Evolutionary conservation across 805 yeast genomes (phyloP).

Genomic region (Yamadazyma olivae): DNA sequence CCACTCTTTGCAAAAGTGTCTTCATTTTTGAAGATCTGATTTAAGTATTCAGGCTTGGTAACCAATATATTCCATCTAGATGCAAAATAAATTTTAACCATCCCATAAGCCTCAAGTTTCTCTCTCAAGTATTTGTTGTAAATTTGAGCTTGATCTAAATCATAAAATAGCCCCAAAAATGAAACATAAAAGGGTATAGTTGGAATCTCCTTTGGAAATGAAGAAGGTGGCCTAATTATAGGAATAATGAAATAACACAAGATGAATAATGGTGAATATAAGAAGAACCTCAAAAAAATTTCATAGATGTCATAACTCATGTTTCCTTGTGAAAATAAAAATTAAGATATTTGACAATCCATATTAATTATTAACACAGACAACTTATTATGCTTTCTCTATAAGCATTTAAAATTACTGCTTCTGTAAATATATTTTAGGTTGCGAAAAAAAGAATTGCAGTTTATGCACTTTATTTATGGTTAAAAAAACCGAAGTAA

Average conservation of each 20-base stretch:
- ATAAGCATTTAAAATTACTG: too few species aligned
- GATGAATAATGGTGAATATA: conserved; percentile 1
- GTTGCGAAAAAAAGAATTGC: too few species aligned
- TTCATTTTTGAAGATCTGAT: conserved; percentile 47
- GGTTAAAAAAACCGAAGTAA: too few species aligned
- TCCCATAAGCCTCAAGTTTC: conserved; percentile 50
- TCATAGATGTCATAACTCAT: too few species aligned
- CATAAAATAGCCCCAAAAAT: conserved; percentile 42
- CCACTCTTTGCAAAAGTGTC: conserved; percentile 56
- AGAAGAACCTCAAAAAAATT: too few species aligned
- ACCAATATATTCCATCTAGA: conserved; percentile 60
- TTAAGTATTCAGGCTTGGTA: conserved; percentile 44
- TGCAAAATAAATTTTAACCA: conserved; percentile 58
- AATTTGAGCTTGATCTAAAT: conserved; percentile 48
- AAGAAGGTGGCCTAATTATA: conserved; percentile 42
- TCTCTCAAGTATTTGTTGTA: conserved; percentile 41
- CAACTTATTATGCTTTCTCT: too few species aligned
- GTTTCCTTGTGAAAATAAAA: too few species aligned
- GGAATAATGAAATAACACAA: neutral
- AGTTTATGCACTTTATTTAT: too few species aligned
- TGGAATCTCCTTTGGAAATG: conserved; percentile 53
- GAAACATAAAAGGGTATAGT: conserved; percentile 61
- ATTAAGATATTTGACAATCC: too few species aligned
- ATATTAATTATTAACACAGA: too few species aligned
- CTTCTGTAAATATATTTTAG: too few species aligned